These are phyloP conservation scores for Gypsophila paniculata DNA, from an alignment of 179 eudicot species.

Conservation along the genomic window DNA sequence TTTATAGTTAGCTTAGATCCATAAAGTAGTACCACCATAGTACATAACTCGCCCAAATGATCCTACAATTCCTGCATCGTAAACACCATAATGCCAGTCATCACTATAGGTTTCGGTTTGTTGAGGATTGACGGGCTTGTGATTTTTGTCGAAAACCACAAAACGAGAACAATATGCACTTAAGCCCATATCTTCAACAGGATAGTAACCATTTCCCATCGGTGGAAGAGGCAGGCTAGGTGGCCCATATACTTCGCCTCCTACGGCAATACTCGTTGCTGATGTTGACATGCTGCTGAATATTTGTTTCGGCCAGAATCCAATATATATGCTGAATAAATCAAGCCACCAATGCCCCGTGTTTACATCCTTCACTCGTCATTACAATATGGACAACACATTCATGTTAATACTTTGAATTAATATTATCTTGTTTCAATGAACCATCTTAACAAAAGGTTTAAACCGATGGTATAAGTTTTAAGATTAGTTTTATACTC, in stretches of 20 bases:
- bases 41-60: neutral
- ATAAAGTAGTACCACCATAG: conserved; percentile 9
- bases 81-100: conserved; percentile 16
- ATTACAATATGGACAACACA: neutral
- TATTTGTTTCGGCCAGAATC: conserved; percentile 20
- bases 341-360: neutral
- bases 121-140: neutral
- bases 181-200: neutral
- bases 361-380: neutral
- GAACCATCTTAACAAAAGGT: no score
- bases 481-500: no score
- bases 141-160: conserved; percentile 2
- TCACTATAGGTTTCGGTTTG: neutral
- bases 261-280: conserved; percentile 10
- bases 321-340: neutral
- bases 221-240: conserved; percentile 9
- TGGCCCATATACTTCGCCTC: conserved; percentile 10
- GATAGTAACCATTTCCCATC: conserved; percentile 21
- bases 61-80: neutral
- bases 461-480: no score
- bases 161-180: neutral
- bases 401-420: no score
- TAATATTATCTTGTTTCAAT: no score
- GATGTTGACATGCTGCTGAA: neutral
- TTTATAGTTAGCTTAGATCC: no score